These are phyloP conservation scores for Paxillus ammoniavirescens DNA, from an alignment of 768 basidiomycete species.

Conservation along the genomic window DNA sequence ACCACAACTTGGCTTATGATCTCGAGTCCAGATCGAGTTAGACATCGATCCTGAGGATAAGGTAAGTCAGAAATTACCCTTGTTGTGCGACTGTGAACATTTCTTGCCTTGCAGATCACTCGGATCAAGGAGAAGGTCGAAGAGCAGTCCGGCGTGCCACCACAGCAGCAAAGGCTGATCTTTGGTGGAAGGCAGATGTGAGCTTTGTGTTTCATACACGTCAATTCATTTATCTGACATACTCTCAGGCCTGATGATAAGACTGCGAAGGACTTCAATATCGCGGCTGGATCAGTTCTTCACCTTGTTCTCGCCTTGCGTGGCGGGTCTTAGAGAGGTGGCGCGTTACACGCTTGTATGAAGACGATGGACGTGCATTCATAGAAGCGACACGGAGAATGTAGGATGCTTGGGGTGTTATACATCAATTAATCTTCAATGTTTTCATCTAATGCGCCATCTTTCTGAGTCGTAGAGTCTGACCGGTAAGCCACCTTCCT, in stretches of 20 bases:
- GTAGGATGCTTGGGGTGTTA: constrained; percentile 27
- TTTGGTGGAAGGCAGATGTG: constrained; percentile 93
- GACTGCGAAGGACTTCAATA: constrained; percentile 80
- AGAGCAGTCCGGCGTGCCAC: constrained; percentile 97
- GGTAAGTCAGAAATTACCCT: constrained; percentile 39
- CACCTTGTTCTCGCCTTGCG: constrained; percentile 95
- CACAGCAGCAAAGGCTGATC: constrained; percentile 92
- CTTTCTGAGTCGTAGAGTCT: background rate
- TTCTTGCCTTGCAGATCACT: constrained; percentile 56
- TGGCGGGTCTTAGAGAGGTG: constrained; percentile 61
- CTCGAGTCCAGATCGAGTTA: constrained; percentile 73
- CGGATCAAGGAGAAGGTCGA: constrained; percentile 98
- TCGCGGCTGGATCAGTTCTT: constrained; percentile 81
- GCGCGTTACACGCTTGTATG: constrained; percentile 9
- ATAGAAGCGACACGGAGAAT: constrained; percentile 22
- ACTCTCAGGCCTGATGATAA: constrained; percentile 82
- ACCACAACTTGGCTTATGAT: constrained; percentile 8
- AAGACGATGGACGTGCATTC: constrained; percentile 20
- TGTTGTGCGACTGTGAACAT: background rate
- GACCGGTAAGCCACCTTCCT: constrained; percentile 1
- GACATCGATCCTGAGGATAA: constrained; percentile 91
- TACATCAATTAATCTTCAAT: constrained; percentile 27
- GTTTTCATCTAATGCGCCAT: constrained; percentile 5
- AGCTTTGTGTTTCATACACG: constrained; percentile 24
- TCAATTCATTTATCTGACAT: background rate